Conservation (phyloP, 352 stramenopile species). For the Globisporangium megalacanthum region DNA sequence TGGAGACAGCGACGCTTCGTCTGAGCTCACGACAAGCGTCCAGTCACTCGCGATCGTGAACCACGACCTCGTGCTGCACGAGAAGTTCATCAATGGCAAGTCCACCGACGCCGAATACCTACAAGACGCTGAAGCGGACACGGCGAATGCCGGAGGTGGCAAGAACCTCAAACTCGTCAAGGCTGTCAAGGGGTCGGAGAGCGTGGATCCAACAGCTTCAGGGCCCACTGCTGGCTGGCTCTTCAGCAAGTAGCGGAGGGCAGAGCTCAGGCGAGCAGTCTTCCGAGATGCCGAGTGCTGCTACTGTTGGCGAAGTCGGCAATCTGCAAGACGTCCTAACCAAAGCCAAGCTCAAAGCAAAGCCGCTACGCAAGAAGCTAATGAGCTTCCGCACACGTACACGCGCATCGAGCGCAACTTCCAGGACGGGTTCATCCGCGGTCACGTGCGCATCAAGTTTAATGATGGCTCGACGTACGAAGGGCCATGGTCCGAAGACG, state of each 20-base stretch:
- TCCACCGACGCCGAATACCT: constrained; percentile 55
- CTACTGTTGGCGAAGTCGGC: not conserved
- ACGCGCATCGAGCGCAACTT: constrained; percentile 70
- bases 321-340: not conserved
- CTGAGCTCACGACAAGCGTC: constrained; percentile 39
- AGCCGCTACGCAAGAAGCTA: constrained; percentile 13
- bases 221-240: too few species aligned
- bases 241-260: too few species aligned
- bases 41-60: constrained; percentile 69
- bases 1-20: constrained; percentile 1
- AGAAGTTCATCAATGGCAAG: constrained; percentile 67
- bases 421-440: constrained; percentile 56
- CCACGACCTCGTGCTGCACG: constrained; percentile 60
- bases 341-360: constrained; percentile 8
- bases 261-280: not conserved
- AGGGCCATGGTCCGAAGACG: constrained; percentile 72
- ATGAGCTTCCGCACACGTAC: constrained; percentile 61
- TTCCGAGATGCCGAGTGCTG: not conserved
- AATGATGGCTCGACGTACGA: constrained; percentile 79
- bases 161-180: constrained; percentile 6
- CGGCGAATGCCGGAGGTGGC: constrained; percentile 2
- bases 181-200: not conserved
- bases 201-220: not conserved
- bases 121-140: constrained; percentile 27
- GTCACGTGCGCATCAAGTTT: constrained; percentile 61